phyloP scores from a whole-genome alignment of 805 yeast genomes.

The Teunomyces lycoperdinae region DNA sequence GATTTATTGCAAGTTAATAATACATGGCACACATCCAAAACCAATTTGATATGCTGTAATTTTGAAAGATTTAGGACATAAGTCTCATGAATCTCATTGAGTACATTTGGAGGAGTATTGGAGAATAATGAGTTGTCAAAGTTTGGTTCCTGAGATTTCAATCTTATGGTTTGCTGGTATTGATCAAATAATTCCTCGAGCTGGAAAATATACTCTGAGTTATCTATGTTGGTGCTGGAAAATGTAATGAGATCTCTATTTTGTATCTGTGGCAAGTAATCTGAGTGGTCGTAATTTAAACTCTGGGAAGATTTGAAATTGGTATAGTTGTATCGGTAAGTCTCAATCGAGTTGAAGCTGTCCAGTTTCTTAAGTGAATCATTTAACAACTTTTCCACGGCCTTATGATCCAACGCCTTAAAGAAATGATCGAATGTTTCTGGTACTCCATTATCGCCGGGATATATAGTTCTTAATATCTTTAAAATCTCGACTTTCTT shows the following conservation, averaged over 20 bases:
- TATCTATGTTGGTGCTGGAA: conserved; percentile 10
- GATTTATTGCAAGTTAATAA: conserved; percentile 6
- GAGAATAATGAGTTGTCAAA: neutral
- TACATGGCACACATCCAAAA: neutral
- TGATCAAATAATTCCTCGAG: conserved; percentile 16
- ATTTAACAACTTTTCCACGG: conserved; percentile 9
- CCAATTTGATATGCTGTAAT: conserved; percentile 5
- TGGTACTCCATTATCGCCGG: conserved; percentile 8
- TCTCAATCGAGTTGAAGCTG: conserved; percentile 21
- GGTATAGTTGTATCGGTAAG: conserved; percentile 21
- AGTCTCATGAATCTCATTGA: neutral
- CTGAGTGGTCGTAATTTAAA: conserved; percentile 32
- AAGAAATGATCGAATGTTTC: conserved; percentile 13
- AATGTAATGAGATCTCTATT: conserved; percentile 13
- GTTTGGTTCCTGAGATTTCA: neutral
- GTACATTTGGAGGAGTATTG: neutral
- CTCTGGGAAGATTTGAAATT: conserved; percentile 29
- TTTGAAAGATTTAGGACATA: neutral
- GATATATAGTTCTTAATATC: conserved; percentile 11
- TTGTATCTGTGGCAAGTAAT: conserved; percentile 19
- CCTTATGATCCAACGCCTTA: conserved; percentile 10
- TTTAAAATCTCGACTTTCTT: conserved; percentile 17
- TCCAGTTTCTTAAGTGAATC: conserved; percentile 11
- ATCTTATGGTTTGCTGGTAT: conserved; percentile 5
- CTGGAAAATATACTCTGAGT: conserved; percentile 19